phyloP scores from a whole-genome alignment of 2,329 filamentous ascomycete species.

The Dactylellina cionopaga region DNA sequence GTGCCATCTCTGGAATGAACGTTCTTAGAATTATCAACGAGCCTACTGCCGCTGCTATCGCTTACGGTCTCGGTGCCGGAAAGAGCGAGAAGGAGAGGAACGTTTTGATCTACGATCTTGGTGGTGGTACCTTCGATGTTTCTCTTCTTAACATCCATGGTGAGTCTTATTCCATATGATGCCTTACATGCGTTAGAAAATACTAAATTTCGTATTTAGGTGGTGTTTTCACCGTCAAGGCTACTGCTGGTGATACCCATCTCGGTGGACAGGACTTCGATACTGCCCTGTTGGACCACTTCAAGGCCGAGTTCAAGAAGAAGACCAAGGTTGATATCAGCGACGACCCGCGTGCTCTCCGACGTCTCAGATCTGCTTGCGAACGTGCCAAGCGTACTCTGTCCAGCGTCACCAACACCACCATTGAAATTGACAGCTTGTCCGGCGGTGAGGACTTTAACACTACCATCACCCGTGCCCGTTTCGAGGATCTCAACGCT shows the following conservation, averaged over 20 bases:
- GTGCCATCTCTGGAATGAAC: constrained; percentile 96
- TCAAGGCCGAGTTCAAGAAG: constrained; percentile 90
- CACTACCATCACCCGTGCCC: constrained; percentile 94
- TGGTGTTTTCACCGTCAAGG: constrained; percentile 99
- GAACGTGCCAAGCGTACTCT: constrained; percentile 99
- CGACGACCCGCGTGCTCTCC: constrained; percentile 87
- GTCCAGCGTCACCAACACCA: constrained; percentile 96
- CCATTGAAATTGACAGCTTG: constrained; percentile 97
- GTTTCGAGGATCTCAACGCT: constrained; percentile 98
- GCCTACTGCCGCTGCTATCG: constrained; percentile 96
- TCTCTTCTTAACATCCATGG: constrained; percentile 98
- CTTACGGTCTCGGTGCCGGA: constrained; percentile 94
- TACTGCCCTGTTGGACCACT: constrained; percentile 92
- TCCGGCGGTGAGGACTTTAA: constrained; percentile 99
- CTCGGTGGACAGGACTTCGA: constrained; percentile 97
- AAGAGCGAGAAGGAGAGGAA: constrained; percentile 98
- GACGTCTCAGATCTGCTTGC: constrained; percentile 95
- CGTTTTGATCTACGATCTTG: constrained; percentile 99
- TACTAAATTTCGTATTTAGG: constrained; percentile 43
- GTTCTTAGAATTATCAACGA: constrained; percentile 99
- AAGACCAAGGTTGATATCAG: constrained; percentile 81
- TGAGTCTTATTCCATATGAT: constrained; percentile 26
- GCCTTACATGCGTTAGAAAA: not conserved
- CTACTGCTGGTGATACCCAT: constrained; percentile 96
- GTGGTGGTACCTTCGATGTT: constrained; percentile 99